Evolutionary conservation across 2,329 filamentous ascomycete species (phyloP).

Genomic region (Ambrosiella xylebori): DNA sequence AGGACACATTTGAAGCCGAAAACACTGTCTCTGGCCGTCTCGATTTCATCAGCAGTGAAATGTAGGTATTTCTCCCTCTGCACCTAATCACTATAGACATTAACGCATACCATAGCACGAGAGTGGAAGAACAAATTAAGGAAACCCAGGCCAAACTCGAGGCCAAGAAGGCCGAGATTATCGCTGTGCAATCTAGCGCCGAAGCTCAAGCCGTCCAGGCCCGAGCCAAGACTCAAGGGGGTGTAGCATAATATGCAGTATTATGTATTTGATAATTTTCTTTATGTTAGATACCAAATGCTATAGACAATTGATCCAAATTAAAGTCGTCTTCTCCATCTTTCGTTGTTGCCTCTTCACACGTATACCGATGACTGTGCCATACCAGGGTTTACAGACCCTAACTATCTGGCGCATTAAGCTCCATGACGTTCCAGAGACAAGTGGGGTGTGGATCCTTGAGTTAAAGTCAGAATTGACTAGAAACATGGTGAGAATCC

Average conservation of each 20-base stretch:
- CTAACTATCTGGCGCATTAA: neutral
- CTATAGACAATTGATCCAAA: too few relatives aligned
- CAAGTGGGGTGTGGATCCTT: neutral
- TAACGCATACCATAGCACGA: constrained; percentile 13
- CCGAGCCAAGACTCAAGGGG: constrained; percentile 3
- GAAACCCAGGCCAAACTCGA: constrained; percentile 39
- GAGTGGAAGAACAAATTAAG: constrained; percentile 34
- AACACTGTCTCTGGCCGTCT: constrained; percentile 80
- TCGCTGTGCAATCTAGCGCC: constrained; percentile 34
- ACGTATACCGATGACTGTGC: neutral
- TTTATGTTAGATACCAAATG: constrained; percentile 1
- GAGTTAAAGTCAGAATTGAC: neutral
- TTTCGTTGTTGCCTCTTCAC: too few relatives aligned
- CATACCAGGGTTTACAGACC: neutral
- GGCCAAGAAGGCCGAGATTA: constrained; percentile 42
- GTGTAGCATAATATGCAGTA: neutral
- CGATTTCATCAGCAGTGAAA: constrained; percentile 85
- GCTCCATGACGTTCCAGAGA: neutral
- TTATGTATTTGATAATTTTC: neutral
- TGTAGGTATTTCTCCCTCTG: constrained; percentile 38
- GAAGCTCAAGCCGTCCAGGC: constrained; percentile 21
- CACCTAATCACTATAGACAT: neutral
- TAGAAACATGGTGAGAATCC: neutral
- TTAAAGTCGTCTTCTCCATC: too few relatives aligned
- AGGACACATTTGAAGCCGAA: constrained; percentile 78